Base-by-base conservation (phyloP, 2,329 filamentous ascomycete genomes). In the Rhynchosporium secalis region DNA sequence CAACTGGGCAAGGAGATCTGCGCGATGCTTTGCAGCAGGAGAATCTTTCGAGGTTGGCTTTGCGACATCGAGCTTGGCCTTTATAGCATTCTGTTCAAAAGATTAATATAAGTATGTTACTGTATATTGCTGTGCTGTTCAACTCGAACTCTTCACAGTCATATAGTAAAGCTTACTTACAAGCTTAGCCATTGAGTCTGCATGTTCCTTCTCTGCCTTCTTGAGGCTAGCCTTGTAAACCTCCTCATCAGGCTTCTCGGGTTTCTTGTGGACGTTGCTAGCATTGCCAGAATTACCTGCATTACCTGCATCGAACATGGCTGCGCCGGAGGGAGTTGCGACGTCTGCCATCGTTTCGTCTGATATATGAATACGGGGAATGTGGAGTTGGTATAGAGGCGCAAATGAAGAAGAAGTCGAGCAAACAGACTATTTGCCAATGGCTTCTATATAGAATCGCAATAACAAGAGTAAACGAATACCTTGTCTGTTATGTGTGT, bases 171-270 rank as follows among this genome's bases (percentile, higher is more conserved):
- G 47, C 61, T 51, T 43, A 77, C 83, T 68, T 79, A 89, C 86
- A 73, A 88, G 76, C 72, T 83, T 84, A 70, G 91, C 87, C 80
- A 95, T 89, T 54, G 88, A 83, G 58, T 86, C 86, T 74, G 89
- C 82, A 78, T 96, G 89, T 69, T 90, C 91, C 81, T 96, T 96
- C 78, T 98, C 91, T 31, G 90, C 89, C 78, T 89, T 86, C 56
- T 86, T 87, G 65, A 96, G 83, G 67, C 85, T 83, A 75, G 87
- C 84, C 80, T 96, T 92, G 82, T 88, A 99, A 70, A 83, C 80
- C 68, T 88, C 89, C 80, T 95, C 90, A 77, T 97, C 91, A 52
- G 95, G 95, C 83, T 90, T 92, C 78, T 90, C 85, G 59, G 93
- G 92, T 79, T 87, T 92, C 73, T 79, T 58, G 31, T 64, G 36